Base-by-base conservation (phyloP, 805 yeast species). In the Hanseniaspora thailandica region DNA sequence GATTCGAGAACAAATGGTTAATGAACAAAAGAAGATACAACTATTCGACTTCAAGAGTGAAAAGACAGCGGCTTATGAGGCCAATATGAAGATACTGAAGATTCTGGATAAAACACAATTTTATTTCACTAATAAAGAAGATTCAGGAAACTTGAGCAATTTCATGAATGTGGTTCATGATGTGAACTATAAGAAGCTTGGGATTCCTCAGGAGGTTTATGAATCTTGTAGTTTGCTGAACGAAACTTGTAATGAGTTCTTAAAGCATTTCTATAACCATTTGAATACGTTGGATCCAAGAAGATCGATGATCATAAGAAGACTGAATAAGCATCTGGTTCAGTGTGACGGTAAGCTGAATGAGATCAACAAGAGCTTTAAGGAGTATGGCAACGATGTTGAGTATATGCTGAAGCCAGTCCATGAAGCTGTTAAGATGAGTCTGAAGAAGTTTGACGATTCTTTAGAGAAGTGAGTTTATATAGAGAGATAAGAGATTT, bases 251-350 rank as follows among this genome's bases (percentile, higher is more conserved):
- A 73, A 81, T 35, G 94, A 84, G 63, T 85, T 84, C 62, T 66
- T 85, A 39, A 76, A 79, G 55, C 94, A 84, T 63, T 85, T 84
- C 63, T 85, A 89, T 84, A 62, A 74, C 1, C 81, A 79, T 62
- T 77, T 77, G 59, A 76, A 75, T 56, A 71, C 76, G 48, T 73
- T 76, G 39, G 72, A 71, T 53, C 66, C 74, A 1, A 64, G 74
- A 38, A 75, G 75, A 48, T 76, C 76, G 0, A 55, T 57, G 1
- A 60, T 67, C 8, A 63, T 80, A 31, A 70, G 73, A 50, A 74
- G 71, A 47, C 66, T 81, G 26, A 77, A 73, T 52, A 66, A 65
- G 28, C 73, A 79, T 51, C 60, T 81, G 20, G 65, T 68, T 30
- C 77, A 68, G 40, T 76, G 81, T 50, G 60, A 77, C 8, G 62